Evolutionary conservation across 805 yeast genomes (phyloP), one percentile per base, ranked within the genome.

Genomic region (Komagataella kurtzmanii): DNA sequence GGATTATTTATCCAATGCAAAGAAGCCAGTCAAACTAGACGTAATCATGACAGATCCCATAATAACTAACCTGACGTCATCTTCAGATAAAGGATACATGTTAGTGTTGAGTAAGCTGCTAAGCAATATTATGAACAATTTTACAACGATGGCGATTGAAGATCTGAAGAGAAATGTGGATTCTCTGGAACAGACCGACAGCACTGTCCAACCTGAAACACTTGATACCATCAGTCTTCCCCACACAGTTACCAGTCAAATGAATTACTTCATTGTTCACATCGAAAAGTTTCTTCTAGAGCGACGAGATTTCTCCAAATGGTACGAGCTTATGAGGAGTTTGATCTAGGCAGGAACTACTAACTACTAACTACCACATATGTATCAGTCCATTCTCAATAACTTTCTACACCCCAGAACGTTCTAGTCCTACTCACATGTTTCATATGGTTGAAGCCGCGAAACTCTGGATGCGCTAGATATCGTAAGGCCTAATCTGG

Each of bases 231-330:
- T 47, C 10, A 8, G 40, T 8, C 40, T 30, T 30, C 40, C n/a
- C 40, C 59, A 63, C 60, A 56, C 65, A 2, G 56, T 67, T 6
- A 63, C 69, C 1, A 54, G 65, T 45, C 69, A 66, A 53, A 23
- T 68, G 17, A 67, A 66, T 51, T 57, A 59, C 46, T 60, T 66
- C 44, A 58, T 65, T 6, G 58, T 59, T 24, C 62, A 67, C 54
- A 57, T 66, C 44, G 68, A 65, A 45, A 66, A 64, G 57, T 65
- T 66, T 49, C 53, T 66, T 54, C 60, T 59, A 21, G 62, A 64
- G 14, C 50, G 51, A 1, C 51, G 51, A 1, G 68, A 62, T 18
- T 66, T 66, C 36, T 51, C 49, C 30, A 58, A 56, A 46, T 66
- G 67, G 68, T 40, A 48, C 40, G 50, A 51, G 17, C 45, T 51